Evolutionary conservation across 2,329 filamentous ascomycete species (phyloP), one percentile per base, ranked within the genome.

Genomic region (Xylaria sp.): DNA sequence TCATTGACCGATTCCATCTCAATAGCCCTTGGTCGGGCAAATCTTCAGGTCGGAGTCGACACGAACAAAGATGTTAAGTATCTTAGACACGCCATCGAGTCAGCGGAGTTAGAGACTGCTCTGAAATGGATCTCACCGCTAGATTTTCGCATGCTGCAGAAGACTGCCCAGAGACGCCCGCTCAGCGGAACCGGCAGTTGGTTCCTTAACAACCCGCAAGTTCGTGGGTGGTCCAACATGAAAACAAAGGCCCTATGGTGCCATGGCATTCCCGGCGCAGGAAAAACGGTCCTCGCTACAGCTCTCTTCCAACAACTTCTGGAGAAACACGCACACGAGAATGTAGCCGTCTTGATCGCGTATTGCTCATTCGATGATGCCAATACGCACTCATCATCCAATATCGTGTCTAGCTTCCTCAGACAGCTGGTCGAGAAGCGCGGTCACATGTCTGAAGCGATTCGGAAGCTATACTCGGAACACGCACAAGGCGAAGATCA

Each of bases 131-230:
- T 48, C n/a, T 48, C 46, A 9, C 46, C 46, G n/a, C 46, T 48
- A 3, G 46, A 48, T 23, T 48, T 48, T 48, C 46, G 46, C 18
- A 48, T 20, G 46, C n/a, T 48, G n/a, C 46, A 48, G 46, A 48
- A 48, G n/a, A 48, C 46, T 48, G 46, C 46, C 8, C 46, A 48
- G 46, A 48, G n/a, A 48, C 46, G 46, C 20, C 46, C 46, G n/a
- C 46, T 48, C n/a, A 48, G 18, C n/a, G 46, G 46, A 20, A 48
- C 46, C n/a, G 46, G 46, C 8, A 48, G n/a, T n/a, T 48, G 46
- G 46, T 48, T 48, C 20, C 46, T 48, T n/a, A 48, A 48, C 46
- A 20, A 48, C n/a, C 46, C 46, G 7, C 46, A 48, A 18, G 46
- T 48, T 48, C n/a, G 46, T 20, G 46, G 46, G 7, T 48, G 46